Percentiles rank a stretch among this genome's conserved stretches.
phyloP scores from a whole-genome alignment of 371 early-diverging fungal species.

The Rhizopus arrhizus region DNA sequence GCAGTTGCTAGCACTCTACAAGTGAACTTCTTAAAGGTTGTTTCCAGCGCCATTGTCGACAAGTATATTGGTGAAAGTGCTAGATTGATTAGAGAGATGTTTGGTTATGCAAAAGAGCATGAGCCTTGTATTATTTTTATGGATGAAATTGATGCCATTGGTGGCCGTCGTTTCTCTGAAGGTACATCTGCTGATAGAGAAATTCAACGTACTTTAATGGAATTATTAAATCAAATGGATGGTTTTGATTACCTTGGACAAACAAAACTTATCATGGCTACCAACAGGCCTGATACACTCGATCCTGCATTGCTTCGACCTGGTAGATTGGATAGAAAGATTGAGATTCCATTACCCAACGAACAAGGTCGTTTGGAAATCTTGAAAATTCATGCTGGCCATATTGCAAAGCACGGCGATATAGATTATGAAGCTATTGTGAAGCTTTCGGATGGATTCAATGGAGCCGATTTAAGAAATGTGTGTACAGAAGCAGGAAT shows the following conservation, averaged over 20 bases:
- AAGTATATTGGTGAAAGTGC: constrained; percentile 99
- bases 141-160: constrained; percentile 99
- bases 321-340: constrained; percentile 98
- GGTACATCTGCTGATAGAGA: constrained; percentile 99
- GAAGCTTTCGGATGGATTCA: constrained; percentile 98
- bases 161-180: constrained; percentile 98
- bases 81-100: constrained; percentile 98
- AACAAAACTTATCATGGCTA: constrained; percentile 99
- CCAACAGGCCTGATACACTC: constrained; percentile 98
- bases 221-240: constrained; percentile 99
- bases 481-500: constrained; percentile 99
- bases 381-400: constrained; percentile 94
- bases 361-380: constrained; percentile 95
- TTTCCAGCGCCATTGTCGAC: constrained; percentile 98
- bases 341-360: constrained; percentile 96
- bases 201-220: constrained; percentile 99
- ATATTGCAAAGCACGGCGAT: constrained; percentile 96
- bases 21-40: constrained; percentile 97
- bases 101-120: constrained; percentile 98
- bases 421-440: constrained; percentile 97
- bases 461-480: constrained; percentile 99
- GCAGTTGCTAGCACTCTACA: constrained; percentile 98
- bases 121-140: constrained; percentile 99
- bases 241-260: constrained; percentile 99
- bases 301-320: constrained; percentile 98